Base-by-base conservation (phyloP, 352 stramenopile genomes). In the Pythium vanterpoolii region DNA sequence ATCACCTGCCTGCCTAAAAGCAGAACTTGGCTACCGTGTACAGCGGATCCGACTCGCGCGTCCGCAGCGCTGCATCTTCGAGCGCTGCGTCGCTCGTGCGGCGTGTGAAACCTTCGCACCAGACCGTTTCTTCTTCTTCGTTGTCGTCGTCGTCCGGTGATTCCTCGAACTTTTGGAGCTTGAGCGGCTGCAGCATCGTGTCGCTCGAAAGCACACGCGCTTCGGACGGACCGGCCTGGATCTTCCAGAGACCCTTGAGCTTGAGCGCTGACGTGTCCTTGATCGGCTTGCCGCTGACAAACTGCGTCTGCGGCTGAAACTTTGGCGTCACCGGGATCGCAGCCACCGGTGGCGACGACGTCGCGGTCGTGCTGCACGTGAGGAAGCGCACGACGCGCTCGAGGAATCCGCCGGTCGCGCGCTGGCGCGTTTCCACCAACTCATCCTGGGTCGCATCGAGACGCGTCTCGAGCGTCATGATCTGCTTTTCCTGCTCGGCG, bases 371-470 rank as follows among this genome's bases (percentile, higher is more conserved):
- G 73, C 26, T 93, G 73, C 85, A 95, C 9, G 85, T 95, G 59
- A 95, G 90, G 51, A 95, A 95, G n/a, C 83, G 80, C 43, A 95
- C 85, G 26, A 87, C 71, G 21, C 83, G 83, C 70, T 91, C 83
- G 14, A 93, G 60, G 0, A 93, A 52, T 4, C 69, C 66, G 3
- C 50, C 63, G 7, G 43, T 69, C 19, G 65, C 30, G 26, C 75
- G 71, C 53, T 87, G 70, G 2, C 76, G 76, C 21, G 87, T 56
- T 16, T 87, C 72, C 4, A 73, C 50, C 5, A 89, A 63, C 44
- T 89, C 77, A 4, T 78, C 73, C 42, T 79, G 66, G 18, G 73
- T 66, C 5, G 60, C 61, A 43, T 90, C 73, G 0, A 93, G 62
- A 10, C 86, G 71, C 34, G 64, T 24, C 62, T 95, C 80, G 36